Evolutionary conservation across 2,329 filamentous ascomycete species (phyloP).

Genomic region (Cryphonectria parasitica): DNA sequence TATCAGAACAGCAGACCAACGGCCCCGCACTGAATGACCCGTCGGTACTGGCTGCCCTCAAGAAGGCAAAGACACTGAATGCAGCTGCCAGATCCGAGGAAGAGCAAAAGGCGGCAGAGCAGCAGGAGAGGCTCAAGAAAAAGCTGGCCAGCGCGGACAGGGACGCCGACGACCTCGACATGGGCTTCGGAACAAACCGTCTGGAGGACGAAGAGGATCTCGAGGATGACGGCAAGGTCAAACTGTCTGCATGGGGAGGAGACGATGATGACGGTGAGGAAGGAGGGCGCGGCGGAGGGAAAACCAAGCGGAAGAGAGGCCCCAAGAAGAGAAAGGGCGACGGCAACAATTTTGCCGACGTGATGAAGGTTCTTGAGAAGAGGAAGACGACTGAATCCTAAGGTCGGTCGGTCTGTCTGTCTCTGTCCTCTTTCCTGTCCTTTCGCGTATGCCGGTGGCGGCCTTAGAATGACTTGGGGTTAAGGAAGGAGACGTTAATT

Average conservation of each 20-base stretch:
- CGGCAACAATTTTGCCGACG: slow-evolving; percentile 77
- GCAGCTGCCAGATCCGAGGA: slow-evolving; percentile 47
- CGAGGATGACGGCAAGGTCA: slow-evolving; percentile 66
- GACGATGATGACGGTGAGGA: slow-evolving; percentile 50
- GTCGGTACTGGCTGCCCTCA: slow-evolving; percentile 79
- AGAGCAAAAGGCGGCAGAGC: slow-evolving; percentile 50
- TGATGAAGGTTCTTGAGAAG: slow-evolving; percentile 76
- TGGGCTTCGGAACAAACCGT: slow-evolving; percentile 89
- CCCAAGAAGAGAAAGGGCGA: slow-evolving; percentile 79
- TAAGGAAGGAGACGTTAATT: neutral
- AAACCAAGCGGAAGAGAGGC: slow-evolving; percentile 68
- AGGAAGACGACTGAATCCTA: slow-evolving; percentile 45
- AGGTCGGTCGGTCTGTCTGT: neutral
- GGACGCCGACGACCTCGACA: slow-evolving; percentile 88
- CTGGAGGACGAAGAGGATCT: slow-evolving; percentile 88
- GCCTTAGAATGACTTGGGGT: no score
- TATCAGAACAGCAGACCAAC: slow-evolving; percentile 55
- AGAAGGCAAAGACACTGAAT: slow-evolving; percentile 75
- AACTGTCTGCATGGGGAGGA: slow-evolving; percentile 67
- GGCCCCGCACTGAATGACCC: slow-evolving; percentile 70
- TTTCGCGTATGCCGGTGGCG: no score
- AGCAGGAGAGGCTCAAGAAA: slow-evolving; percentile 70
- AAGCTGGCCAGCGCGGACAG: slow-evolving; percentile 76
- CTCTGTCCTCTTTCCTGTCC: neutral
- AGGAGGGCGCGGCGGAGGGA: slow-evolving; percentile 50